Base-by-base conservation (phyloP, 257 asterid genomes). In the Capsicum chinense region DNA sequence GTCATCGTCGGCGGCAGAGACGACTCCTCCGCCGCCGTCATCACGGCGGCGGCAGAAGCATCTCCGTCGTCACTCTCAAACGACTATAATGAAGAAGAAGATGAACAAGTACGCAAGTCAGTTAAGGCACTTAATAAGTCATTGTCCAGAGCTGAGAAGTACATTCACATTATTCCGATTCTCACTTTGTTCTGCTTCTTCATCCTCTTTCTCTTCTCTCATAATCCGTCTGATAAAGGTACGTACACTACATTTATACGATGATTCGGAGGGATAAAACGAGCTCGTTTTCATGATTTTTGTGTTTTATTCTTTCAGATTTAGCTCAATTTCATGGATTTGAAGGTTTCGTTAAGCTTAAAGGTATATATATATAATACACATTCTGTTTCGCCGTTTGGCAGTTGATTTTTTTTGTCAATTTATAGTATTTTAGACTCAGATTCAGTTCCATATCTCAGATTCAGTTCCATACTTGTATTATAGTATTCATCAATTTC, bases 141-240 rank as follows among this genome's bases (percentile, higher is more conserved):
- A 63, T 59, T 86, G 16, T 35, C 85, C 1, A 56, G 21, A 68
- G 67, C 89, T 15, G 90, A 92, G 70, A 89, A 83, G 85, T 90
- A 88, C 91, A 88, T 95, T 85, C 99, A 95, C 48, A 86, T 92
- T 76, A 93, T 95, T 79, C 99, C 98, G 16, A 57, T 93, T 54
- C 93, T 95, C 48, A 92, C 94, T 33, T 87, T 95, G 56, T 79
- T 95, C 68, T 95, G 99, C 85, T 91, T 95, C 83, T 92, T 95
- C 88, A 86, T 95, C 63, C 98, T 95, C 60, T 94, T 92, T 86
- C 95, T 95, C 89, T 88, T 91, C 48, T 95, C 98, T 79, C 96
- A 94, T 86, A 84, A 84, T 66, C 97, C 98, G 68, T 91, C 95
- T 52, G 93, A 83, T 50, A 84, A 67, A 63, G 99, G 99, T 95